A percentile compares a stretch with the other conserved stretches of the same genome.
These are phyloP conservation scores for Pulveroboletus frians DNA, from an alignment of 768 basidiomycete species.

Conservation along the genomic window DNA sequence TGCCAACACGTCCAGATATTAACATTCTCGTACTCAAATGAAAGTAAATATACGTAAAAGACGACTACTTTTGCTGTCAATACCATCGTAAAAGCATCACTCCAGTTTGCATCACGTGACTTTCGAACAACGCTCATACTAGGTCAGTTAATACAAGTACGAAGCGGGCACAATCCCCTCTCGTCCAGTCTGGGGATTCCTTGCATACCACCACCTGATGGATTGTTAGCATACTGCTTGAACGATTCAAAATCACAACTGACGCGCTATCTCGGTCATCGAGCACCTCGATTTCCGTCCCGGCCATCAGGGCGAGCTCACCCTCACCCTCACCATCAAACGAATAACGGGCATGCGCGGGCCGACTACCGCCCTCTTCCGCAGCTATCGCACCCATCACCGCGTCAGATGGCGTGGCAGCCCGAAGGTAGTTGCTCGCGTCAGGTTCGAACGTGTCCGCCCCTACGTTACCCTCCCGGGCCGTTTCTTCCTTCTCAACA, in stretches of 20 bases:
- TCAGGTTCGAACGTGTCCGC: conserved; percentile 63
- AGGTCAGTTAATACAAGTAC: conserved; percentile 69
- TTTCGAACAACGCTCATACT: no score
- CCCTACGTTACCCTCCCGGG: conserved; percentile 36
- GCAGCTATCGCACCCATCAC: conserved; percentile 53
- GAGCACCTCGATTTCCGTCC: conserved; percentile 68
- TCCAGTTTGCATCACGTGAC: no score
- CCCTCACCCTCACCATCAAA: conserved; percentile 78
- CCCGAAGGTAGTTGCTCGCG: conserved; percentile 70
- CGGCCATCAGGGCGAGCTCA: conserved; percentile 64
- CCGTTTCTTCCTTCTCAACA: conserved; percentile 50
- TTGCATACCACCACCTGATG: conserved; percentile 89
- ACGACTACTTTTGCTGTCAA: conserved; percentile 14
- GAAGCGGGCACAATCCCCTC: conserved; percentile 91
- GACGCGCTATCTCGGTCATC: conserved; percentile 80
- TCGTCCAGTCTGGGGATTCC: conserved; percentile 69
- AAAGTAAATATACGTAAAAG: conserved; percentile 3
- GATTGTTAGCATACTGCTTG: conserved; percentile 6
- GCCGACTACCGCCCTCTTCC: conserved; percentile 62
- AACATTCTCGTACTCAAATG: conserved; percentile 1
- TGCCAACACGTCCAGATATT: not conserved
- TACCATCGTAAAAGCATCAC: not conserved
- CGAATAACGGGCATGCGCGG: conserved; percentile 76
- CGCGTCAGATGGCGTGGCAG: conserved; percentile 77
- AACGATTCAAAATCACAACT: conserved; percentile 25